Conservation (phyloP, 192 early-diverging fungal species). For the Glomus cerebriforme region DNA sequence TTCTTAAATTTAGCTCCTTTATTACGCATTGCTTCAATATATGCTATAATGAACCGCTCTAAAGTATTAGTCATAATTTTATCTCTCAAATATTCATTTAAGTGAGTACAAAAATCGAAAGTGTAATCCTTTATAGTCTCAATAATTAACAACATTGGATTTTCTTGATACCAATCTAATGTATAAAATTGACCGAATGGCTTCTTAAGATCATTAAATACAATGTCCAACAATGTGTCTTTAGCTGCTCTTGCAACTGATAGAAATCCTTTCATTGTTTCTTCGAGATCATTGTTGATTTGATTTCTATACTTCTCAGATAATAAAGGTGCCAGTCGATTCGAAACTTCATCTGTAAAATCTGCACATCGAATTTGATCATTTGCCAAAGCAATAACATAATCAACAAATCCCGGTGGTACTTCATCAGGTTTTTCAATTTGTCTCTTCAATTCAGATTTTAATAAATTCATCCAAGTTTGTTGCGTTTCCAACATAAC, state of each 20-base stretch:
- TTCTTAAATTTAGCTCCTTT: constrained; percentile 76
- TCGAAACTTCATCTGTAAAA: constrained; percentile 79
- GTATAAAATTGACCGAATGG: constrained; percentile 78
- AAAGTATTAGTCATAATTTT: constrained; percentile 86
- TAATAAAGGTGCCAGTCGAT: constrained; percentile 58
- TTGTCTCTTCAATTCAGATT: constrained; percentile 77
- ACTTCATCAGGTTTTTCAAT: constrained; percentile 72
- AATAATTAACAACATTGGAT: constrained; percentile 82
- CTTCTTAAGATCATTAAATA: constrained; percentile 78
- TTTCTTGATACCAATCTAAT: constrained; percentile 88
- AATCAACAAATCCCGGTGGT: constrained; percentile 90
- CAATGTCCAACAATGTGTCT: constrained; percentile 80
- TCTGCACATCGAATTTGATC: constrained; percentile 91
- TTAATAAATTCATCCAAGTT: constrained; percentile 79
- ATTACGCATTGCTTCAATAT: constrained; percentile 83
- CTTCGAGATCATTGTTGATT: constrained; percentile 66
- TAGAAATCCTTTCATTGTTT: constrained; percentile 88
- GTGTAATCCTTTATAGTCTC: constrained; percentile 96
- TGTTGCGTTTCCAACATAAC: constrained; percentile 83
- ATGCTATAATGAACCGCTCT: constrained; percentile 81
- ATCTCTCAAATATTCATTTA: constrained; percentile 88
- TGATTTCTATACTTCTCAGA: constrained; percentile 61
- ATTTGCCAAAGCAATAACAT: constrained; percentile 94
- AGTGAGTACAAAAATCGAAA: constrained; percentile 79
- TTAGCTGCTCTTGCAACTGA: constrained; percentile 77